Conservation (phyloP, 2,329 filamentous ascomycete species). For the Claviceps sp. region DNA sequence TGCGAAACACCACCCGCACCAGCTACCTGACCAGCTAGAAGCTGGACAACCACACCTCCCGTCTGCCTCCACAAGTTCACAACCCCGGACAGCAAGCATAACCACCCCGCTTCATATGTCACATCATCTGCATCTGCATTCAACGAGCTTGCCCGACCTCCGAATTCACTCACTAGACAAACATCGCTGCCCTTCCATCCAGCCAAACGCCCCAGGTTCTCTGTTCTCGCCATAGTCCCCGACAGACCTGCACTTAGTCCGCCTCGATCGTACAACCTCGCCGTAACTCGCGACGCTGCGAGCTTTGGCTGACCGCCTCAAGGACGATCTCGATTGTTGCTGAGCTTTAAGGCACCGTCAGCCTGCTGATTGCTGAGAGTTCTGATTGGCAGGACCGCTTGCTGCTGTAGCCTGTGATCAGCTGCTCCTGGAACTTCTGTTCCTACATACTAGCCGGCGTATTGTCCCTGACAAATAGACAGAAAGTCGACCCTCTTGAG, state of each 20-base stretch:
- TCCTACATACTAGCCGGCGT: not conserved
- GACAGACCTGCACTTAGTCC: too few species aligned
- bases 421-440: conserved; percentile 2
- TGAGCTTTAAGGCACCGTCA: too few species aligned
- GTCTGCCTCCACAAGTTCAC: too few species aligned
- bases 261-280: too few species aligned
- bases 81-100: not conserved
- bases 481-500: not conserved
- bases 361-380: not conserved
- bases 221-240: too few species aligned
- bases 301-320: conserved; percentile 16
- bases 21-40: too few species aligned
- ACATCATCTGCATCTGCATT: not conserved
- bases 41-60: too few species aligned
- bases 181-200: too few species aligned
- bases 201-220: too few species aligned
- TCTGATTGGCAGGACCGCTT: conserved; percentile 1
- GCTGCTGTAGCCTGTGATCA: conserved; percentile 2
- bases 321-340: conserved; percentile 13
- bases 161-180: too few species aligned
- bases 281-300: too few species aligned
- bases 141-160: not conserved
- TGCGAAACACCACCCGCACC: too few species aligned
- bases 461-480: not conserved
- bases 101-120: not conserved